Evolutionary conservation across 805 yeast species (phyloP), one percentile per base, ranked within the genome.

Genomic region (Teunomyces kruisii): DNA sequence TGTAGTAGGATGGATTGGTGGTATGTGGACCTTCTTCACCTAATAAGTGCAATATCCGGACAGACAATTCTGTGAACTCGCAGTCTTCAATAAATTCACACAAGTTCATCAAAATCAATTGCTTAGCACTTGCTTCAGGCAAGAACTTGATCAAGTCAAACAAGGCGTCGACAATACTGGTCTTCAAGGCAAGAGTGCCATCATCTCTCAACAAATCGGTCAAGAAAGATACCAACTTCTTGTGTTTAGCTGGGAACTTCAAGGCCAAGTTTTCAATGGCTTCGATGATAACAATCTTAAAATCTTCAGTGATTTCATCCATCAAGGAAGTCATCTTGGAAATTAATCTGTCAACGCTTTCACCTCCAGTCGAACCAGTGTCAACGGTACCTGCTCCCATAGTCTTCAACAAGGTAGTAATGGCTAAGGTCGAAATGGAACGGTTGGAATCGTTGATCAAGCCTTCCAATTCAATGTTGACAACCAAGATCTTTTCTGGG

Each of bases 71-170:
- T 26, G 96, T 87, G 71, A 78, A 92, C 70, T 94, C 99, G 72
- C 98, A 94, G 74, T 94, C 99, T 70, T 94, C 99, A 58, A 94
- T 94, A 62, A 90, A 91, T 67, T 94, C 99, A 76, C 98, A 90
- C 57, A 94, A 76, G 65, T 85, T 85, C 69, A 87, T 89, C 59
- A 94, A 74, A 16, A 96, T 96, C 40, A 79, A 67, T 55, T 87
- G 94, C 58, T 88, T 81, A 10, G 95, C 88, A 51, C 76, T 82
- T 26, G 56, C 62, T 43, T 72, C 75, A 15, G 96, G 96, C 48
- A 89, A 83, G 60, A 85, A 89, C 54, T 86, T 84, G 56, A 94
- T 88, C 66, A 94, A 78, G 64, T 92, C 98, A 55, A 91, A 88
- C 53, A 94, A 78, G 1, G 98, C 96, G 64, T 91, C 97, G 33